phyloP scores from a whole-genome alignment of 75 land plant genomes.

The Ceratopteris richardii region DNA sequence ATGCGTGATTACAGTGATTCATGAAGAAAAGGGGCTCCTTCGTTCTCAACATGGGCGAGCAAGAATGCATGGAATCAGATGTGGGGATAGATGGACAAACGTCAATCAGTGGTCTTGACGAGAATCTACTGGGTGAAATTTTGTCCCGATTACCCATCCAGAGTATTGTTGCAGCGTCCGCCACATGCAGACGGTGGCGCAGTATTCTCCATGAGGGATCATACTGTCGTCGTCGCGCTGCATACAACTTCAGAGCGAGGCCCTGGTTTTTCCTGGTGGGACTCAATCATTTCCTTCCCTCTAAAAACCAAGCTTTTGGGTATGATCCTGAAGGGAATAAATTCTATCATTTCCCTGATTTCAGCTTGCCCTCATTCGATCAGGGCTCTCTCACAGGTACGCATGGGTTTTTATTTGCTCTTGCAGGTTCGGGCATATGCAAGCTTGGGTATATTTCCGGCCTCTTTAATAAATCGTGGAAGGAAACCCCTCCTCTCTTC shows the following conservation, averaged over 20 bases:
- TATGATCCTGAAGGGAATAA: constrained; percentile 43
- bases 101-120: constrained; percentile 3
- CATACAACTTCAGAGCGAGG: background rate
- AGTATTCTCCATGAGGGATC: constrained; percentile 21
- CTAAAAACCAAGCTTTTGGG: constrained; percentile 54
- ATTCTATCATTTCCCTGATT: constrained; percentile 35
- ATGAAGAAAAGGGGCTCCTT: too few species aligned
- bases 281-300: constrained; percentile 35
- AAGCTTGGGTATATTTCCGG: constrained; percentile 16
- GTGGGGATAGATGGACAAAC: too few species aligned
- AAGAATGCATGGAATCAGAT: too few species aligned
- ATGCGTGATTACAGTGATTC: too few species aligned
- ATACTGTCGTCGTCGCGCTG: constrained; percentile 24
- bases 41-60: too few species aligned
- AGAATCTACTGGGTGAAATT: constrained; percentile 35
- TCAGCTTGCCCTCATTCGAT: constrained; percentile 6
- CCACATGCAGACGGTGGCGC: constrained; percentile 61
- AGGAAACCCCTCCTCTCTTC: constrained; percentile 31
- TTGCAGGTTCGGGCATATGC: constrained; percentile 12
- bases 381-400: constrained; percentile 22
- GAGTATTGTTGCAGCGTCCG: constrained; percentile 25
- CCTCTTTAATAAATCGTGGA: constrained; percentile 27
- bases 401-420: constrained; percentile 30
- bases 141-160: constrained; percentile 45
- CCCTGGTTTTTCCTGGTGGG: constrained; percentile 60